A percentile compares a stretch with the other conserved stretches of the same genome.
phyloP scores from a whole-genome alignment of 2,329 filamentous ascomycete species.

The Fusarium caatingaense region DNA sequence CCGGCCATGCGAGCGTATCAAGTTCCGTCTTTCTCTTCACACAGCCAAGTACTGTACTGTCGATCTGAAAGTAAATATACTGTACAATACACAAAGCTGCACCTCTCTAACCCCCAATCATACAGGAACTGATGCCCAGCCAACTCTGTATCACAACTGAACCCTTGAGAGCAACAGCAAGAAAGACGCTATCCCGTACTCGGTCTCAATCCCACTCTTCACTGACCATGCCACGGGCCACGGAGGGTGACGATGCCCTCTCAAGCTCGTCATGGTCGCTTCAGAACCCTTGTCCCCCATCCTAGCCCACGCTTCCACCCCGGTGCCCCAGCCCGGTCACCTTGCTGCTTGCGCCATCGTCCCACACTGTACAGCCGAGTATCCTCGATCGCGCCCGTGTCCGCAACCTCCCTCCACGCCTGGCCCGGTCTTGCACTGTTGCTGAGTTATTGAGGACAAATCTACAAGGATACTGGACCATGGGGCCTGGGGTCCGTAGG shows the following conservation, averaged over 20 bases:
- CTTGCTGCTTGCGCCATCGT: constrained; percentile 48
- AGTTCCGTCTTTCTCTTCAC: not conserved
- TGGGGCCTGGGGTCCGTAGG: constrained; percentile 18
- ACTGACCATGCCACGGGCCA: constrained; percentile 39
- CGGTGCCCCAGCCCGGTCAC: constrained; percentile 42
- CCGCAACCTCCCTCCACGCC: constrained; percentile 45
- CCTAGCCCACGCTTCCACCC: constrained; percentile 41
- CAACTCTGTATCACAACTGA: constrained; percentile 19
- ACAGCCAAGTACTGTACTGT: not conserved
- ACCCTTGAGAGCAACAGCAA: constrained; percentile 27
- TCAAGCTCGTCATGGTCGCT: constrained; percentile 45
- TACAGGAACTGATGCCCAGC: constrained; percentile 10
- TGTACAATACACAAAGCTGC: not conserved
- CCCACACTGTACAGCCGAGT: constrained; percentile 49
- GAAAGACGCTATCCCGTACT: constrained; percentile 33
- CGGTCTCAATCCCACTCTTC: constrained; percentile 40
- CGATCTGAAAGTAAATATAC: not conserved
- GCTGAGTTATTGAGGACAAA: constrained; percentile 30
- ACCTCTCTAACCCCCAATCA: constrained; percentile 4
- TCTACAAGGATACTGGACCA: constrained; percentile 31
- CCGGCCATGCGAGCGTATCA: constrained; percentile 25
- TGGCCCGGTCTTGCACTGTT: constrained; percentile 45
- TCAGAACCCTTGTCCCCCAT: constrained; percentile 40
- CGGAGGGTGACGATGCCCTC: constrained; percentile 36
- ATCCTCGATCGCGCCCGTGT: constrained; percentile 44